phyloP scores from a whole-genome alignment of 306 rosid species.

The Boehmeria nivea region DNA sequence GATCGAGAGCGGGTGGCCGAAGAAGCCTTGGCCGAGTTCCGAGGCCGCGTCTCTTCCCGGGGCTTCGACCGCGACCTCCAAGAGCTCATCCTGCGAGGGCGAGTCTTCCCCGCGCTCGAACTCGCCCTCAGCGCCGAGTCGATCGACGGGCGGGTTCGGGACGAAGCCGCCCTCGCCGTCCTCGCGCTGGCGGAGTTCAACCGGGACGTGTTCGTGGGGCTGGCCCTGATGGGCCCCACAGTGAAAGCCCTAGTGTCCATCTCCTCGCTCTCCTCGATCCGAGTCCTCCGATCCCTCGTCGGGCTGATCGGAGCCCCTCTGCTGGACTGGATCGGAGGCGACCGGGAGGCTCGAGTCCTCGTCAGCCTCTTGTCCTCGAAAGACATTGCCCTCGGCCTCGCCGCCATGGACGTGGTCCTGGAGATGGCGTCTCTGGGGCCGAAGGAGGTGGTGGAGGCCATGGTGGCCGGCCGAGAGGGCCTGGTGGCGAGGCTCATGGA shows the following conservation, averaged over 20 bases:
- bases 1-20: too few relatives aligned
- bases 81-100: constrained; percentile 16
- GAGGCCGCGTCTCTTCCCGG: constrained; percentile 1
- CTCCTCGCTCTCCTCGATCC: constrained; percentile 31
- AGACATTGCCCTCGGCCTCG: constrained; percentile 23
- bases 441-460: constrained; percentile 47
- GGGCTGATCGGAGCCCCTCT: constrained; percentile 39
- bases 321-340: constrained; percentile 53
- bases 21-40: constrained; percentile 15
- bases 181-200: constrained; percentile 50
- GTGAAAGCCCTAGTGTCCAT: constrained; percentile 30
- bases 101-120: constrained; percentile 20
- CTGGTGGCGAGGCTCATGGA: constrained; percentile 46
- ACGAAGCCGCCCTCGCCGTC: constrained; percentile 39
- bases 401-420: constrained; percentile 42
- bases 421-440: constrained; percentile 51
- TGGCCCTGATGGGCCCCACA: constrained; percentile 65
- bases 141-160: constrained; percentile 30
- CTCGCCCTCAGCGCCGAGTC: constrained; percentile 24
- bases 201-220: constrained; percentile 61
- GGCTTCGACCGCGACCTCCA: constrained; percentile 24
- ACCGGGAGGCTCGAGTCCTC: constrained; percentile 34
- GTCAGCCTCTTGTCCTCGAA: constrained; percentile 21
- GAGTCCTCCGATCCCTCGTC: constrained; percentile 39
- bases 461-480: constrained; percentile 27